phyloP scores from a whole-genome alignment of 1,284 basidiomycete genomes.

The Tranzscheliella williamsii region DNA sequence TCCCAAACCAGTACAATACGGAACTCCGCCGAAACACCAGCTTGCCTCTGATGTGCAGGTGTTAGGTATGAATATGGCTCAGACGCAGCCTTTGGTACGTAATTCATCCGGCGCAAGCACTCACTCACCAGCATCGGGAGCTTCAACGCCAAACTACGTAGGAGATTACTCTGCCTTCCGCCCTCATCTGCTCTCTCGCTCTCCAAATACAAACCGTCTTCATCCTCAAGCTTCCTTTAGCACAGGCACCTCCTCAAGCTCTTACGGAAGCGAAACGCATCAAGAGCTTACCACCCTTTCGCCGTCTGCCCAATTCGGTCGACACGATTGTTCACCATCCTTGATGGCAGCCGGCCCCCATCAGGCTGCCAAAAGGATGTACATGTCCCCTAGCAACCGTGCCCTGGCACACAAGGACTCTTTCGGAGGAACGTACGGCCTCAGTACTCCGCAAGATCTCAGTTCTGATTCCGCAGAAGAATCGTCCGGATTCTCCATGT shows the following conservation, averaged over 20 bases:
- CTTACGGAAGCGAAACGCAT: slow-evolving; percentile 24
- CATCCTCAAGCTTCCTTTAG: slow-evolving; percentile 30
- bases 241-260: slow-evolving; percentile 16
- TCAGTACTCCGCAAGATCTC: slow-evolving; percentile 5
- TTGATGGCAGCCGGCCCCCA: slow-evolving; percentile 3
- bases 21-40: too few species aligned
- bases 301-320: slow-evolving; percentile 6
- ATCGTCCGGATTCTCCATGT: neutral
- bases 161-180: slow-evolving; percentile 19
- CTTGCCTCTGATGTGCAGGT: too few species aligned
- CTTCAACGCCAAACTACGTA: slow-evolving; percentile 18
- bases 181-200: slow-evolving; percentile 18
- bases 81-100: slow-evolving; percentile 13
- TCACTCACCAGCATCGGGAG: slow-evolving; percentile 6
- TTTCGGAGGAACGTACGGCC: slow-evolving; percentile 25
- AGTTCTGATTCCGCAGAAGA: slow-evolving; percentile 15
- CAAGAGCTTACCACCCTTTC: slow-evolving; percentile 14
- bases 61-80: slow-evolving; percentile 22
- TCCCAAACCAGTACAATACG: too few species aligned
- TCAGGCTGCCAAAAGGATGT: neutral
- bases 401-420: slow-evolving; percentile 35
- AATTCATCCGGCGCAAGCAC: slow-evolving; percentile 18
- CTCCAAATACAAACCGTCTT: slow-evolving; percentile 10
- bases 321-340: slow-evolving; percentile 6
- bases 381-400: slow-evolving; percentile 13